phyloP scores from a whole-genome alignment of 2,329 filamentous ascomycete genomes.

The Drechslera avenae region DNA sequence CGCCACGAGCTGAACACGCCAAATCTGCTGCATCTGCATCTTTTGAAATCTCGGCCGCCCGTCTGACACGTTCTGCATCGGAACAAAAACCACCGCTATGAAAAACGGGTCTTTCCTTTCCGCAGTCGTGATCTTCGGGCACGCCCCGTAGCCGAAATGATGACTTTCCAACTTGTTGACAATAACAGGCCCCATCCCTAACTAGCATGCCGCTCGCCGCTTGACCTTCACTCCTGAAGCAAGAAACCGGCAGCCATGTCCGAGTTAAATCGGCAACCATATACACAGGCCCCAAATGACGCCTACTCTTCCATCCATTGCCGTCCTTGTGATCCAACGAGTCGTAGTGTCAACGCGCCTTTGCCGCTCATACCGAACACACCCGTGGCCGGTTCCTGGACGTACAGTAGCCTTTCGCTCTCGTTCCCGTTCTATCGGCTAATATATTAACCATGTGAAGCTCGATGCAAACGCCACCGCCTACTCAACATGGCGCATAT shows the following conservation, averaged over 20 bases:
- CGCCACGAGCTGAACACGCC: not conserved
- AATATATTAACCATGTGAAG: slow-evolving; percentile 29
- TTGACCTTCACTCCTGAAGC: not conserved
- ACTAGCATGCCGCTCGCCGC: slow-evolving; percentile 6
- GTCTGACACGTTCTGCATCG: slow-evolving; percentile 1
- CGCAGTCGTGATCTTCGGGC: slow-evolving; percentile 27
- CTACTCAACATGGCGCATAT: too few species aligned
- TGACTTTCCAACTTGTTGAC: slow-evolving; percentile 10
- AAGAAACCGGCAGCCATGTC: not conserved
- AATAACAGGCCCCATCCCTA: slow-evolving; percentile 19
- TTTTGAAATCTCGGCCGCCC: slow-evolving; percentile 5
- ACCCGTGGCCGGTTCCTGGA: slow-evolving; percentile 18
- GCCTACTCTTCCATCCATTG: not conserved
- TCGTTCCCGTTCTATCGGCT: slow-evolving; percentile 18
- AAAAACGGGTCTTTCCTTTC: slow-evolving; percentile 4
- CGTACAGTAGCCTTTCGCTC: too few species aligned
- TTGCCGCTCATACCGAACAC: slow-evolving; percentile 24
- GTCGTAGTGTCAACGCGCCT: slow-evolving; percentile 11
- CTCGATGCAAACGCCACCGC: slow-evolving; percentile 10
- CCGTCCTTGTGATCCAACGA: slow-evolving; percentile 9
- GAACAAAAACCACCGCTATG: not conserved
- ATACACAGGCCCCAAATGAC: not conserved
- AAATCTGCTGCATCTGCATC: slow-evolving; percentile 1
- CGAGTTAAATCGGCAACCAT: not conserved
- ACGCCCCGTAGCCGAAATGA: slow-evolving; percentile 31